A percentile compares a stretch with the other conserved stretches of the same genome.
Evolutionary conservation across 129 eudicot species (phyloP).

Genomic region (Tanacetum coccineum): DNA sequence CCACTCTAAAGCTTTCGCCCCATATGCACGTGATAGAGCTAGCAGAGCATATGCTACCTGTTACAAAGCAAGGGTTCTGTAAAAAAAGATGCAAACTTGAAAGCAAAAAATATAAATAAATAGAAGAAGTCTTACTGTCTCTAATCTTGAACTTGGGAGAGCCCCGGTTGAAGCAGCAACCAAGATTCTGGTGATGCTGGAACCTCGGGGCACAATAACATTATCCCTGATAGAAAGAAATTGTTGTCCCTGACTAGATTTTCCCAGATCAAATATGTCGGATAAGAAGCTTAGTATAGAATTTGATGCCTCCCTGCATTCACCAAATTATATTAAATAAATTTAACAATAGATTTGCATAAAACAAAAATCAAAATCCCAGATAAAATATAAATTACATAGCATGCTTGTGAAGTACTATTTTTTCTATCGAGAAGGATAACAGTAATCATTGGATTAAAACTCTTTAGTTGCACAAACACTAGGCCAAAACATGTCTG

Average conservation of each 20-base stretch:
- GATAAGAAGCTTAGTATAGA: constrained; percentile 87
- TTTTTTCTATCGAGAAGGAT: too few species aligned
- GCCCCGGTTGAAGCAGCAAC: constrained; percentile 92
- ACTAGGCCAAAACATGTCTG: neutral
- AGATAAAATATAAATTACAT: too few species aligned
- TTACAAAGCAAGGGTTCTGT: neutral
- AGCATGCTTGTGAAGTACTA: too few species aligned
- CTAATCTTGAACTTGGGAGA: constrained; percentile 90
- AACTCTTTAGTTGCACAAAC: too few species aligned
- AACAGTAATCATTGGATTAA: too few species aligned
- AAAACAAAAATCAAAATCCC: too few species aligned
- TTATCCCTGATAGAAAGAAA: constrained; percentile 61
- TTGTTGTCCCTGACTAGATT: constrained; percentile 62
- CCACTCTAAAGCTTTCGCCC: constrained; percentile 77
- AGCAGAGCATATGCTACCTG: constrained; percentile 83
- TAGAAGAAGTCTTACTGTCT: constrained; percentile 45
- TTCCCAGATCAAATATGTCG: constrained; percentile 84
- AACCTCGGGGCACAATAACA: constrained; percentile 78
- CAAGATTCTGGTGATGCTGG: constrained; percentile 73
- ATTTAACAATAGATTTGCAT: too few species aligned
- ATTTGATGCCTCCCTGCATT: constrained; percentile 94
- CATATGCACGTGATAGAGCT: constrained; percentile 74
- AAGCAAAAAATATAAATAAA: neutral
- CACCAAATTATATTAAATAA: neutral
- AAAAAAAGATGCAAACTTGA: neutral